phyloP scores from a whole-genome alignment of 768 basidiomycete species.

The Boletales sp. region DNA sequence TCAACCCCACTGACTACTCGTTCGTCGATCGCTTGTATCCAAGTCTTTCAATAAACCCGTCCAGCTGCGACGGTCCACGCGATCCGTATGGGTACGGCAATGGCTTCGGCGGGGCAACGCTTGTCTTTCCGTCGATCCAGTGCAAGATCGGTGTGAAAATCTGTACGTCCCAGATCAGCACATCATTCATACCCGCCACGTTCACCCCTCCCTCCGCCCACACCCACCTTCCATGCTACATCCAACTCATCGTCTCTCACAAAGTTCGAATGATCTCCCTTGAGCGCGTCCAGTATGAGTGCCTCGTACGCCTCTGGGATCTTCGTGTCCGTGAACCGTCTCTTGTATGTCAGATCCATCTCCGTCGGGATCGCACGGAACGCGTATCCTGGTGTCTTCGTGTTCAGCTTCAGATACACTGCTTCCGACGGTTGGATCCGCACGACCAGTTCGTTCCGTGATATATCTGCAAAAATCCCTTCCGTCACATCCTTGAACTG shows the following conservation, averaged over 20 bases:
- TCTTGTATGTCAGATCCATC: slow-evolving; percentile 98
- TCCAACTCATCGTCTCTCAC: slow-evolving; percentile 97
- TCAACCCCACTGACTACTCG: slow-evolving; percentile 62
- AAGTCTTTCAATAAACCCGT: slow-evolving; percentile 67
- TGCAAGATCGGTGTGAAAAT: slow-evolving; percentile 94
- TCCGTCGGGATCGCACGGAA: slow-evolving; percentile 92
- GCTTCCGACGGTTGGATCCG: slow-evolving; percentile 97
- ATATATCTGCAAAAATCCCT: slow-evolving; percentile 95
- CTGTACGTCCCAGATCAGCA: slow-evolving; percentile 35
- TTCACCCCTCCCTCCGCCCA: no score
- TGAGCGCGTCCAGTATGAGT: slow-evolving; percentile 91
- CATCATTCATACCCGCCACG: neutral
- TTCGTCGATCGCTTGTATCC: slow-evolving; percentile 69
- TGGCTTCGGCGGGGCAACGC: slow-evolving; percentile 60
- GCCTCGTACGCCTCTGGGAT: slow-evolving; percentile 98
- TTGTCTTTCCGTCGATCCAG: slow-evolving; percentile 86
- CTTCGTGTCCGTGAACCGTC: slow-evolving; percentile 83
- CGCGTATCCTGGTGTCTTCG: slow-evolving; percentile 88
- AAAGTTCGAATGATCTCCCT: slow-evolving; percentile 99
- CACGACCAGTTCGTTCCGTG: slow-evolving; percentile 95
- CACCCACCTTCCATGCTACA: slow-evolving; percentile 89
- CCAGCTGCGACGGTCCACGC: slow-evolving; percentile 86
- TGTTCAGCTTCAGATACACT: slow-evolving; percentile 95
- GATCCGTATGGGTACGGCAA: slow-evolving; percentile 88
- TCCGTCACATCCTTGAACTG: slow-evolving; percentile 98